A percentile compares a stretch with the other conserved stretches of the same genome.
Evolutionary conservation across 208 protist species (phyloP).

Genomic region (Blechomonas ayalai): DNA sequence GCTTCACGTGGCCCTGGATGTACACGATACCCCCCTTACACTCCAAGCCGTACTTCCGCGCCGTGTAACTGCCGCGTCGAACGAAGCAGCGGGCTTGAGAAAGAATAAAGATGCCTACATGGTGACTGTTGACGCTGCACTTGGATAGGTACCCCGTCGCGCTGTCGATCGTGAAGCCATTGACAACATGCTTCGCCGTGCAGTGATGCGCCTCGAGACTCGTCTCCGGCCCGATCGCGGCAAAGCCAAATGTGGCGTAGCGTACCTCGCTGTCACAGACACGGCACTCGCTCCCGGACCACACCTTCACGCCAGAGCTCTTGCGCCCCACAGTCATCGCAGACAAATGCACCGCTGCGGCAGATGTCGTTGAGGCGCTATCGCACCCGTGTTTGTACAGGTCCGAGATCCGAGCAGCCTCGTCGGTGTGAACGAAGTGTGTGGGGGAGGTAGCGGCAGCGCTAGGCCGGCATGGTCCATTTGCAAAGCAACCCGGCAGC

Average conservation of each 20-base stretch:
- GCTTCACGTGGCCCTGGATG: conserved; percentile 56
- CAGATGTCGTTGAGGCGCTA: neutral
- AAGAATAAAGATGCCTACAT: conserved; percentile 62
- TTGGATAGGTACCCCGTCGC: conserved; percentile 33
- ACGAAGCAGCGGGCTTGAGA: conserved; percentile 51
- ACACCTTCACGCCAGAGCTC: conserved; percentile 62
- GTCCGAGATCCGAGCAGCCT: no score
- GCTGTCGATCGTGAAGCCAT: conserved; percentile 66
- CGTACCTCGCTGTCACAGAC: conserved; percentile 42
- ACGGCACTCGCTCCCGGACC: conserved; percentile 42
- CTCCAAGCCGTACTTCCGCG: conserved; percentile 49
- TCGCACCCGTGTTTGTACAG: no score
- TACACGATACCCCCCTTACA: conserved; percentile 41
- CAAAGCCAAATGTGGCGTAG: conserved; percentile 54
- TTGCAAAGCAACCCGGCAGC: neutral
- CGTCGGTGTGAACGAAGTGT: no score
- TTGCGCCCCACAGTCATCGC: neutral
- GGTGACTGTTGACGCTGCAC: conserved; percentile 49
- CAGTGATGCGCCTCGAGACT: conserved; percentile 42
- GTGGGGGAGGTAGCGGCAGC: neutral
- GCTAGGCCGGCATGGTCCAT: neutral
- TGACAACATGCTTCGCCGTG: conserved; percentile 44
- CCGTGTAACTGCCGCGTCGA: conserved; percentile 41
- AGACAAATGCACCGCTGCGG: neutral
- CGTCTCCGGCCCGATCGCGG: conserved; percentile 50